These are phyloP conservation scores for Phytophthora melonis DNA, from an alignment of 352 stramenopile genomes.

Conservation along the genomic window DNA sequence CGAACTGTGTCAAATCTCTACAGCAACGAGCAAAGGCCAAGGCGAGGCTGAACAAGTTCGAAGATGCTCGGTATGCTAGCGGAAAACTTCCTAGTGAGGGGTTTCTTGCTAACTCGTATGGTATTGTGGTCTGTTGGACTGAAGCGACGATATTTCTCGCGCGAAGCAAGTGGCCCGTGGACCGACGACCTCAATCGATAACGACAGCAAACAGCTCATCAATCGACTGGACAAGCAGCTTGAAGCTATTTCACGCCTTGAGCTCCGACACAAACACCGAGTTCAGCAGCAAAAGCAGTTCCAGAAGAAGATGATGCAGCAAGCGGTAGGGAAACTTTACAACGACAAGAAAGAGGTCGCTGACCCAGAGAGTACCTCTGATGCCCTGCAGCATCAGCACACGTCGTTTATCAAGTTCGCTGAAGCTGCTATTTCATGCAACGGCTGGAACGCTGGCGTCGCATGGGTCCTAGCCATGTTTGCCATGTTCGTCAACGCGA, in stretches of 20 bases:
- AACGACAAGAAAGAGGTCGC: constrained; percentile 64
- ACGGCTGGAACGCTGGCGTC: constrained; percentile 32
- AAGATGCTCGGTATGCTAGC: constrained; percentile 59
- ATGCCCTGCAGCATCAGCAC: constrained; percentile 17
- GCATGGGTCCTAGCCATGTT: constrained; percentile 27
- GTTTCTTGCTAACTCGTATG: constrained; percentile 5
- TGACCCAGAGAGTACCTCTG: neutral
- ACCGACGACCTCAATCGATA: constrained; percentile 14
- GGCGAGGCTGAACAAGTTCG: constrained; percentile 57
- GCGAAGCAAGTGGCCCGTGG: constrained; percentile 44
- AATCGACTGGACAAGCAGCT: constrained; percentile 58
- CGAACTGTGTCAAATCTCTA: constrained; percentile 59
- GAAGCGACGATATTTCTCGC: constrained; percentile 42
- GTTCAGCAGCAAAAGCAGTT: constrained; percentile 59
- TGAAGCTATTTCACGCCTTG: constrained; percentile 57
- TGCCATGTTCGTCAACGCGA: constrained; percentile 20
- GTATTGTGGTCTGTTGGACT: neutral
- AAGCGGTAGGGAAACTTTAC: constrained; percentile 77
- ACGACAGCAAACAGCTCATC: constrained; percentile 18
- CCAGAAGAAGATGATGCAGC: constrained; percentile 82
- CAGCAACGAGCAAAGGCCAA: constrained; percentile 74
- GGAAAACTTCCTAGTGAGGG: neutral
- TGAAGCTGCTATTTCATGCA: constrained; percentile 17
- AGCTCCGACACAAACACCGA: constrained; percentile 50
- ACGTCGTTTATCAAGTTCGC: constrained; percentile 15